Conservation (phyloP, 164 flowering plant species). For the Magnolia changhungtana region DNA sequence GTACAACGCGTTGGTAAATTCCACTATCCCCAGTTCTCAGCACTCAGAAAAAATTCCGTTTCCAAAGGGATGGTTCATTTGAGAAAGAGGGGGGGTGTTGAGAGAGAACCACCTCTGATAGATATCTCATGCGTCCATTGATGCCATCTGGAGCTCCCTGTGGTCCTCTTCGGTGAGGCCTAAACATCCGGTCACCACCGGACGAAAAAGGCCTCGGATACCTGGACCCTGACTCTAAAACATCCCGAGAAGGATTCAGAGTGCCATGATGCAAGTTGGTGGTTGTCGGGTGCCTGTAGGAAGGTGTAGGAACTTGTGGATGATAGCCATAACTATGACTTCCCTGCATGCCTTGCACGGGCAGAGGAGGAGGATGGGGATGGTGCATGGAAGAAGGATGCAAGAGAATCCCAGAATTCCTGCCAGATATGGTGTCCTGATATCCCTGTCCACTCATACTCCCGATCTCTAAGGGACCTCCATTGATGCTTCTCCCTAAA, state of each 20-base stretch:
- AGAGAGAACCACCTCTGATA: constrained; percentile 50
- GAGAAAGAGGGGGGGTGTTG: not conserved
- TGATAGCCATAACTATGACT: constrained; percentile 34
- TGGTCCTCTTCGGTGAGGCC: constrained; percentile 36
- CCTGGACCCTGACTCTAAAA: constrained; percentile 38
- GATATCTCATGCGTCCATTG: constrained; percentile 41
- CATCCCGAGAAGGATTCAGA: constrained; percentile 29
- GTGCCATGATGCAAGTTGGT: constrained; percentile 21
- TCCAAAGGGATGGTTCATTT: not conserved
- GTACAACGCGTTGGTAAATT: not conserved
- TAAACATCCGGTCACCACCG: constrained; percentile 44
- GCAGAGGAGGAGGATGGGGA: constrained; percentile 27
- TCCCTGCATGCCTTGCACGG: constrained; percentile 40
- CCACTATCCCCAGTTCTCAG: not conserved
- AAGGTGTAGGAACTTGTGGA: constrained; percentile 41
- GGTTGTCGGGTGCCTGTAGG: constrained; percentile 32
- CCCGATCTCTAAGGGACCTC: constrained; percentile 41
- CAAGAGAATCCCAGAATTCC: constrained; percentile 35
- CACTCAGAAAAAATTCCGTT: not conserved
- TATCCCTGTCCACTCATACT: constrained; percentile 36
- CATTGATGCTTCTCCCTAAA: constrained; percentile 39
- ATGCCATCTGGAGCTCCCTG: constrained; percentile 41
- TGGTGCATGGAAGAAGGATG: constrained; percentile 42
- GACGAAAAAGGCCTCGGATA: constrained; percentile 38
- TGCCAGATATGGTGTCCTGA: constrained; percentile 34